These are phyloP conservation scores for Thelonectria rubi DNA, from an alignment of 2,329 filamentous ascomycete species.

Conservation along the genomic window DNA sequence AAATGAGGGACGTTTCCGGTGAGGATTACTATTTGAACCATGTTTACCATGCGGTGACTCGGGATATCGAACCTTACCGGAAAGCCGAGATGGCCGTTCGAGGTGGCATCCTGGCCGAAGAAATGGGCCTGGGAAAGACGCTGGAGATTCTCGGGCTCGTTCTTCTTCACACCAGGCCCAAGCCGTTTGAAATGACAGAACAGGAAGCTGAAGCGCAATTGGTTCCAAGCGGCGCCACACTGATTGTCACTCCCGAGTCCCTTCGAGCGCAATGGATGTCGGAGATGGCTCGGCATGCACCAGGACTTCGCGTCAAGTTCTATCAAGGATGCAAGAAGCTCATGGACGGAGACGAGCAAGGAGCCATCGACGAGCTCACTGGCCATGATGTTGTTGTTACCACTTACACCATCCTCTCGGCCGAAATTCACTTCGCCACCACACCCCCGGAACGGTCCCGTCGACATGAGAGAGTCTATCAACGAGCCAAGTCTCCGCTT, in stretches of 20 bases:
- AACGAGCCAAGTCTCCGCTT: conserved; percentile 76
- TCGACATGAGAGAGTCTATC: conserved; percentile 72
- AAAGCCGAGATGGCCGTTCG: conserved; percentile 53
- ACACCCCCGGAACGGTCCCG: conserved; percentile 74
- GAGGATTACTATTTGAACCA: conserved; percentile 65
- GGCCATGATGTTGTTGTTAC: conserved; percentile 69
- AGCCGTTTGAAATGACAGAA: conserved; percentile 43
- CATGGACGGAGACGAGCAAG: conserved; percentile 47
- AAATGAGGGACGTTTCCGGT: conserved; percentile 47
- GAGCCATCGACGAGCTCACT: conserved; percentile 56
- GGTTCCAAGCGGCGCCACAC: conserved; percentile 61
- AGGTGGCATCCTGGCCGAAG: conserved; percentile 77
- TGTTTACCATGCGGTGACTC: conserved; percentile 67
- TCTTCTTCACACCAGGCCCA: conserved; percentile 63
- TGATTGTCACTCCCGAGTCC: conserved; percentile 68
- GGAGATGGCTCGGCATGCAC: conserved; percentile 68
- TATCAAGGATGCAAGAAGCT: conserved; percentile 62
- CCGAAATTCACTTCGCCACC: conserved; percentile 80
- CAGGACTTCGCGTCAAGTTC: conserved; percentile 62
- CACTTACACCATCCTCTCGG: conserved; percentile 75
- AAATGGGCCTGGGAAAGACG: conserved; percentile 87
- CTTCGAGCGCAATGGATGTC: conserved; percentile 69
- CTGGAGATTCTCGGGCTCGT: conserved; percentile 78
- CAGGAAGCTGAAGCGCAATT: conserved; percentile 50
- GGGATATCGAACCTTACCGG: conserved; percentile 57